Percentiles rank a stretch among this genome's conserved stretches.
These are phyloP conservation scores for Penicillium sp. DNA, from an alignment of 2,329 filamentous ascomycete genomes.

Conservation along the genomic window DNA sequence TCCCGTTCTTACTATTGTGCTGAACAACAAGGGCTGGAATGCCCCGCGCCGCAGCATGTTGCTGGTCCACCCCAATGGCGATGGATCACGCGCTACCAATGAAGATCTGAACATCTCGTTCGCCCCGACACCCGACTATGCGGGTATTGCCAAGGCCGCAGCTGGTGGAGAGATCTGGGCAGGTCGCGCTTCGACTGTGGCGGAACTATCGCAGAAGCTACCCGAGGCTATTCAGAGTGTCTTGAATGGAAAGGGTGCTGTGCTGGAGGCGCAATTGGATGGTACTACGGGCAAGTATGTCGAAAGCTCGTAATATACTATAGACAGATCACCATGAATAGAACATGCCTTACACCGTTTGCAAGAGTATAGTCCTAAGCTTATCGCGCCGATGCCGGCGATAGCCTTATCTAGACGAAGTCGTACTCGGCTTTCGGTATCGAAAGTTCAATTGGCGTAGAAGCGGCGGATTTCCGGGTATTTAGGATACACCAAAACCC, in stretches of 20 bases:
- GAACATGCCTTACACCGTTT: neutral
- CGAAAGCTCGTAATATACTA: conserved; percentile 7
- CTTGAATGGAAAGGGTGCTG: conserved; percentile 52
- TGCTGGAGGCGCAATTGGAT: conserved; percentile 57
- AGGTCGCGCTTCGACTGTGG: conserved; percentile 52
- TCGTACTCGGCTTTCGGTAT: conserved; percentile 8
- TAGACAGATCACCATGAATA: too few relatives aligned
- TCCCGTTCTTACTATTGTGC: conserved; percentile 60
- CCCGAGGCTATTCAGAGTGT: conserved; percentile 57
- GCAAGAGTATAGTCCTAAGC: conserved; percentile 3
- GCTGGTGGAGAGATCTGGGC: conserved; percentile 59
- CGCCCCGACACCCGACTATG: conserved; percentile 60
- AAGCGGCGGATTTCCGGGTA: neutral
- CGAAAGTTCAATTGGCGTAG: neutral
- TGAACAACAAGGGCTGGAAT: conserved; percentile 70
- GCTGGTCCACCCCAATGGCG: conserved; percentile 61
- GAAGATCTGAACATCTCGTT: conserved; percentile 64
- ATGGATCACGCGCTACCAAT: conserved; percentile 57
- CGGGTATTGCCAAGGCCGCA: conserved; percentile 63
- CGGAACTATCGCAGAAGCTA: conserved; percentile 51
- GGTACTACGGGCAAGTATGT: conserved; percentile 53
- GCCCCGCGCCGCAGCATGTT: conserved; percentile 58
- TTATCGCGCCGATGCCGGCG: conserved; percentile 32
- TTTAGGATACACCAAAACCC: conserved; percentile 3
- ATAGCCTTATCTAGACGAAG: conserved; percentile 36